phyloP scores from a whole-genome alignment of 108 stramenopile genomes.

The Ochromonas danica region DNA sequence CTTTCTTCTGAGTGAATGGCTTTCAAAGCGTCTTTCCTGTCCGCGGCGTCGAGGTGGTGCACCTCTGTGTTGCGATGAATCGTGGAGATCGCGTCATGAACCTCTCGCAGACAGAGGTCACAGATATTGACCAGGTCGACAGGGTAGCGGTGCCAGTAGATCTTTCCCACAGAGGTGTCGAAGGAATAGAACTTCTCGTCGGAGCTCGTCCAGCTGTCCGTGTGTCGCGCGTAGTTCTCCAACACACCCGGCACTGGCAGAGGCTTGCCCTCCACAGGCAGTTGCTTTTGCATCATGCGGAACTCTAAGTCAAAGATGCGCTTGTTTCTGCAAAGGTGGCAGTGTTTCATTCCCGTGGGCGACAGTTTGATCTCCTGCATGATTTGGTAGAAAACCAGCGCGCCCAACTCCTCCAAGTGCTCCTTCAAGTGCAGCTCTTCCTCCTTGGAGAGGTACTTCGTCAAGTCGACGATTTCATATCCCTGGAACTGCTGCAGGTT shows the following conservation, averaged over 20 bases:
- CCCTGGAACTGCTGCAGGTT: too few relatives aligned
- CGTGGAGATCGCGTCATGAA: not conserved
- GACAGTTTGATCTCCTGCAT: too few relatives aligned
- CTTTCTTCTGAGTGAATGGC: not conserved
- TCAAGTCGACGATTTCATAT: too few relatives aligned
- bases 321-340: not conserved
- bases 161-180: not conserved
- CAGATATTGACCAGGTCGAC: constrained; percentile 12
- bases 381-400: too few relatives aligned
- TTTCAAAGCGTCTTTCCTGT: not conserved
- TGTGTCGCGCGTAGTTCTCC: not conserved
- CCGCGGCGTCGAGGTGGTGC: not conserved
- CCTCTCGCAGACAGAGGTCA: not conserved
- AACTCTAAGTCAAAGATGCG: not conserved
- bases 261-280: not conserved
- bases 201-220: not conserved
- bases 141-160: not conserved
- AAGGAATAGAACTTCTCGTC: not conserved
- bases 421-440: too few relatives aligned
- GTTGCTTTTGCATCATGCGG: not conserved
- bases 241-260: not conserved
- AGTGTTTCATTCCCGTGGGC: too few relatives aligned
- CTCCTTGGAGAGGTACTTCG: too few relatives aligned
- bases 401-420: too few relatives aligned
- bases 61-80: not conserved